Evolutionary conservation across 2,329 filamentous ascomycete species (phyloP).

Genomic region (Cadophora gregata): DNA sequence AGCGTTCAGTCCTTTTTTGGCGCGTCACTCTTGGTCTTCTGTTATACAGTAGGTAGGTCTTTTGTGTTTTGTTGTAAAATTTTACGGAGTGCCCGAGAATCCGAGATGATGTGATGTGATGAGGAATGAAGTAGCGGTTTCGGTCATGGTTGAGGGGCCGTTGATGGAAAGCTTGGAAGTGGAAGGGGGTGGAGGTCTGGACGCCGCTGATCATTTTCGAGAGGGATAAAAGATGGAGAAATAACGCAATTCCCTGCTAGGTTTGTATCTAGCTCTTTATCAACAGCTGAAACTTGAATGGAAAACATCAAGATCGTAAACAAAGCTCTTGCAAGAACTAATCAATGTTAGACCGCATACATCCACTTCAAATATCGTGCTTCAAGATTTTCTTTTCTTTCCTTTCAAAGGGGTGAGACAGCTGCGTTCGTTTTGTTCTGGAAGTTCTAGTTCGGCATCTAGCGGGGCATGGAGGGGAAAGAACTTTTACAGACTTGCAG

Average conservation of each 20-base stretch:
- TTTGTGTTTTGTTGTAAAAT: not conserved
- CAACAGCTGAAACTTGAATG: not conserved
- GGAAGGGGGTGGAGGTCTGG: not conserved
- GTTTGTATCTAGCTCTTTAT: not conserved
- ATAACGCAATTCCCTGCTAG: conserved; percentile 2
- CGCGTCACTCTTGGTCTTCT: conserved; percentile 14
- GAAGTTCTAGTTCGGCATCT: conserved; percentile 5
- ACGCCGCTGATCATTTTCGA: conserved; percentile 17
- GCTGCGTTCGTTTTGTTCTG: not conserved
- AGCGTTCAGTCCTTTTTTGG: not conserved
- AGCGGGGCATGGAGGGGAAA: conserved; percentile 13
- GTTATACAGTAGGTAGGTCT: too few species aligned
- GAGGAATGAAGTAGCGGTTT: not conserved
- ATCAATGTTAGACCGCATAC: not conserved
- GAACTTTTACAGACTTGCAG: not conserved
- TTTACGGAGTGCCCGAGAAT: conserved; percentile 20
- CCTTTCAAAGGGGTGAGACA: not conserved
- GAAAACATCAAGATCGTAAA: not conserved
- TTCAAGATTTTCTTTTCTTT: not conserved
- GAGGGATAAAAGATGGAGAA: conserved; percentile 9
- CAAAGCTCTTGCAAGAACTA: not conserved
- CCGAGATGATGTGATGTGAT: not conserved
- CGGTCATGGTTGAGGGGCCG: not conserved
- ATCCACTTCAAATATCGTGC: not conserved
- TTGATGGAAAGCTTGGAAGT: not conserved